Evolutionary conservation across 768 basidiomycete genomes (phyloP).

Genomic region (Pseudohyphozyma bogoriensis): DNA sequence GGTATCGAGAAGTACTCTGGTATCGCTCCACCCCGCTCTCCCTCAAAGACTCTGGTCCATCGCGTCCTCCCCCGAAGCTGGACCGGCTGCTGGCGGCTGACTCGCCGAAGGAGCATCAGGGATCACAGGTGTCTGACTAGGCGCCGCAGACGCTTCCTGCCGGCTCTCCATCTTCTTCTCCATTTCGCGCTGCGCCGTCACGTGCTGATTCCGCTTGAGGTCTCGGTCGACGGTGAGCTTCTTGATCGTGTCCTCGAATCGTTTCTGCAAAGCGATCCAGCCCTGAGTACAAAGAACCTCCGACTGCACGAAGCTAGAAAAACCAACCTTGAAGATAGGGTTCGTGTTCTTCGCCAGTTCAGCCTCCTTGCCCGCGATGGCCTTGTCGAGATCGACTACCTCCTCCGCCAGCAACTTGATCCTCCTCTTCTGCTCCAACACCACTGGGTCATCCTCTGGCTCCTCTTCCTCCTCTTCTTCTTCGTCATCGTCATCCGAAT

Average conservation of each 20-base stretch:
- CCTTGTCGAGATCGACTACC: constrained; percentile 76
- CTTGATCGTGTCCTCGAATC: constrained; percentile 83
- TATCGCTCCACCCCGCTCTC: neutral
- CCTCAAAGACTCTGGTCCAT: neutral
- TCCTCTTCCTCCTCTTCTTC: constrained; percentile 49
- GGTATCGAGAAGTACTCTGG: neutral
- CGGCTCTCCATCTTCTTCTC: constrained; percentile 7
- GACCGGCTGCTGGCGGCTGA: neutral
- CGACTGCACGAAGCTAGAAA: neutral
- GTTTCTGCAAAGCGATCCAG: constrained; percentile 50
- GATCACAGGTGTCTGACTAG: neutral
- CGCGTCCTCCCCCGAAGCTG: neutral
- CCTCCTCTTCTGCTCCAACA: constrained; percentile 34
- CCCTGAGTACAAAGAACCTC: neutral
- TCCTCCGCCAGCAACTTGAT: constrained; percentile 76
- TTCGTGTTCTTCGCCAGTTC: constrained; percentile 78
- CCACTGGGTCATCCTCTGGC: constrained; percentile 26
- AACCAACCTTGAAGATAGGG: constrained; percentile 66
- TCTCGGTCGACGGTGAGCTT: constrained; percentile 79
- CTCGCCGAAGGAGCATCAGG: neutral
- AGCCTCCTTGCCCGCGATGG: constrained; percentile 69
- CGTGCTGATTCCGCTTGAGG: constrained; percentile 58
- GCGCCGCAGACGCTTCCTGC: too few species aligned
- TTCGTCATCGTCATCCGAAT: constrained; percentile 47
- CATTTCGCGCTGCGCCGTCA: constrained; percentile 22